phyloP scores from a whole-genome alignment of 345 rosid genomes.

The Sisymbrium altissimum region DNA sequence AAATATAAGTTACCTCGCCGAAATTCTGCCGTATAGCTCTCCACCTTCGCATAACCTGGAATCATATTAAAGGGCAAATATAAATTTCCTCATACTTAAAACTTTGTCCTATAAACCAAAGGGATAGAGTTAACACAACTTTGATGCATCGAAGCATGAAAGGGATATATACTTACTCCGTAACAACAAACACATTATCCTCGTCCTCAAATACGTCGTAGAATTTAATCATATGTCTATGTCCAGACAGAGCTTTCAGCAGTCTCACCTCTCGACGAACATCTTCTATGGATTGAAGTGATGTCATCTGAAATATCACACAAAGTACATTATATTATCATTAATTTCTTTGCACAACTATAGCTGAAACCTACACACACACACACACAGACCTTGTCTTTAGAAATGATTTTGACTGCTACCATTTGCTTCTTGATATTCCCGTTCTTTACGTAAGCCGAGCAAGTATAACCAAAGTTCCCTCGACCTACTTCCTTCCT shows the following conservation, averaged over 20 bases:
- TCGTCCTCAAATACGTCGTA: conserved; percentile 82
- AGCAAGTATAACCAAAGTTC: conserved; percentile 96
- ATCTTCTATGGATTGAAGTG: conserved; percentile 81
- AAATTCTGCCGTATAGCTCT: conserved; percentile 83
- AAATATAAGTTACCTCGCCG: conserved; percentile 73
- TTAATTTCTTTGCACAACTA: no score
- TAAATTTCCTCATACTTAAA: not conserved
- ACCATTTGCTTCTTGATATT: conserved; percentile 68
- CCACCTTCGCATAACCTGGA: conserved; percentile 97
- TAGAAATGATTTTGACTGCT: conserved; percentile 92
- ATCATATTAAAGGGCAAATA: not conserved
- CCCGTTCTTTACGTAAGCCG: conserved; percentile 83
- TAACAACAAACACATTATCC: conserved; percentile 71
- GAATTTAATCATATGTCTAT: conserved; percentile 71
- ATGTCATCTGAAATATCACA: conserved; percentile 72
- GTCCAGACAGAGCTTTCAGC: conserved; percentile 78
- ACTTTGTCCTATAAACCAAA: no score
- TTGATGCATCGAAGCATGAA: no score
- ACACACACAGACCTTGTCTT: conserved; percentile 53
- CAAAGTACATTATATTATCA: no score
- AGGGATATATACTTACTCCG: conserved; percentile 66
- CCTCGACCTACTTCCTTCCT: conserved; percentile 92
- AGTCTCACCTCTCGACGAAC: conserved; percentile 93
- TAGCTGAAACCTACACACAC: no score
- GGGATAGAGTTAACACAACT: not conserved